Percentiles rank a stretch among this genome's conserved stretches.
These are phyloP conservation scores for Trametes elegans DNA, from an alignment of 768 basidiomycete genomes.

Conservation along the genomic window DNA sequence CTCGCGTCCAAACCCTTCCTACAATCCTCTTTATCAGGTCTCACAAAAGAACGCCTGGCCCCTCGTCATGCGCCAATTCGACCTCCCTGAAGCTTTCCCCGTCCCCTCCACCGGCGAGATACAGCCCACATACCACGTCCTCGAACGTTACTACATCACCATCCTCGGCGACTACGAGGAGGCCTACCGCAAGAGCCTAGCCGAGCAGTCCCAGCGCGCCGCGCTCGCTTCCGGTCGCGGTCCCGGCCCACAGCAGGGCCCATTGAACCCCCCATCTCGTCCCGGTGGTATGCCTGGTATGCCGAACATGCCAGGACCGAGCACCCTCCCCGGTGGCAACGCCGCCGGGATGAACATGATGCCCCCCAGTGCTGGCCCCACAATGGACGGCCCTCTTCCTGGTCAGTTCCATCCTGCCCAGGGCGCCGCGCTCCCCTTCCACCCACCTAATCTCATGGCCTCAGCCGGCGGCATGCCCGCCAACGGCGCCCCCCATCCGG, in stretches of 20 bases:
- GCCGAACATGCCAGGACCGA: slow-evolving; percentile 17
- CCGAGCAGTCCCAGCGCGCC: slow-evolving; percentile 55
- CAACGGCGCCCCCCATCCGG: background rate
- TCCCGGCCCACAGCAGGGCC: slow-evolving; percentile 21
- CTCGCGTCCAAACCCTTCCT: background rate
- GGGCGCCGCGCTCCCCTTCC: slow-evolving; percentile 1
- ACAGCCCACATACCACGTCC: slow-evolving; percentile 43
- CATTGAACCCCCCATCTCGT: slow-evolving; percentile 13
- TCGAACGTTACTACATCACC: slow-evolving; percentile 58
- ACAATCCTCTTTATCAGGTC: slow-evolving; percentile 12
- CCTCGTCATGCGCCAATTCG: slow-evolving; percentile 47
- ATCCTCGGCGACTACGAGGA: slow-evolving; percentile 76
- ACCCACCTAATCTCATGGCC: slow-evolving; percentile 7
- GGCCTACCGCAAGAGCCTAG: slow-evolving; percentile 57
- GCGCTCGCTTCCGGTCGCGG: slow-evolving; percentile 38
- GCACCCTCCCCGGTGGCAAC: background rate
- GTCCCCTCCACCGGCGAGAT: slow-evolving; percentile 34
- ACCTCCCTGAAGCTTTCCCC: slow-evolving; percentile 34
- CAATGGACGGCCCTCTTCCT: slow-evolving; percentile 11
- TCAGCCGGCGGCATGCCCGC: slow-evolving; percentile 8
- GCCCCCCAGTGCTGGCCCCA: slow-evolving; percentile 7
- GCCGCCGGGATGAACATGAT: slow-evolving; percentile 12
- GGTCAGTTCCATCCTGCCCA: slow-evolving; percentile 16
- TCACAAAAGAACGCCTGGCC: slow-evolving; percentile 53
- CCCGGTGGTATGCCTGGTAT: slow-evolving; percentile 22